Evolutionary conservation across 805 yeast species (phyloP).

Genomic region (Cyberlindnera misumaiensis): DNA sequence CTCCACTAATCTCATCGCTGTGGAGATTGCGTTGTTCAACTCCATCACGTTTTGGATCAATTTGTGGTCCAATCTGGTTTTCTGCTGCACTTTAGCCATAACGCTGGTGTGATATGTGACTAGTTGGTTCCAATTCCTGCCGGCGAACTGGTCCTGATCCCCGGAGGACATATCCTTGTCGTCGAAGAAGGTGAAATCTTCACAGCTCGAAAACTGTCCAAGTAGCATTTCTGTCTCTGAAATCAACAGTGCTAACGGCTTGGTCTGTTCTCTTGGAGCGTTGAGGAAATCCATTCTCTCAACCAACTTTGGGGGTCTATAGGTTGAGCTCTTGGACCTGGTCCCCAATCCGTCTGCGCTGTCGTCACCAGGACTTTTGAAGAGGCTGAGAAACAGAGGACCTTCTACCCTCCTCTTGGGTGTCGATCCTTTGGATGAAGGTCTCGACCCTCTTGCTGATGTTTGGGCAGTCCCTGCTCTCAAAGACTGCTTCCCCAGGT

Average conservation of each 20-base stretch:
- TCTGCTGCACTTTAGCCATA: constrained; percentile 2
- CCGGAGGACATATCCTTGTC: constrained; percentile 3
- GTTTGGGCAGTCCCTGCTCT: constrained; percentile 6
- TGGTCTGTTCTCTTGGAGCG: neutral
- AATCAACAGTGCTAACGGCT: constrained; percentile 3
- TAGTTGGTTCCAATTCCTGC: constrained; percentile 7
- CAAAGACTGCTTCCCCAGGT: neutral
- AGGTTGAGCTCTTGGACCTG: constrained; percentile 8
- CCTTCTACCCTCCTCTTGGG: neutral
- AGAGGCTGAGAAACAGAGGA: constrained; percentile 8
- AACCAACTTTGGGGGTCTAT: constrained; percentile 13
- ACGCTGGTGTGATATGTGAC: constrained; percentile 5
- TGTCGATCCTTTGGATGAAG: constrained; percentile 2
- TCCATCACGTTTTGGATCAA: constrained; percentile 18
- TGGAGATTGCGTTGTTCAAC: constrained; percentile 13
- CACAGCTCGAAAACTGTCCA: constrained; percentile 1
- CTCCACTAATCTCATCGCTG: neutral
- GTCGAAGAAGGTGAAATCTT: neutral
- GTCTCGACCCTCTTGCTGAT: constrained; percentile 2
- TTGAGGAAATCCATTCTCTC: neutral
- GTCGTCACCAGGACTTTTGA: constrained; percentile 1
- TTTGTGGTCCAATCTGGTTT: constrained; percentile 5
- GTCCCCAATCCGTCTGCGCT: constrained; percentile 1
- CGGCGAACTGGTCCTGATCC: neutral
- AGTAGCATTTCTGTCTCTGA: constrained; percentile 6